Conservation (phyloP, 169 alveolate species). For the Plasmodium gaboni region DNA sequence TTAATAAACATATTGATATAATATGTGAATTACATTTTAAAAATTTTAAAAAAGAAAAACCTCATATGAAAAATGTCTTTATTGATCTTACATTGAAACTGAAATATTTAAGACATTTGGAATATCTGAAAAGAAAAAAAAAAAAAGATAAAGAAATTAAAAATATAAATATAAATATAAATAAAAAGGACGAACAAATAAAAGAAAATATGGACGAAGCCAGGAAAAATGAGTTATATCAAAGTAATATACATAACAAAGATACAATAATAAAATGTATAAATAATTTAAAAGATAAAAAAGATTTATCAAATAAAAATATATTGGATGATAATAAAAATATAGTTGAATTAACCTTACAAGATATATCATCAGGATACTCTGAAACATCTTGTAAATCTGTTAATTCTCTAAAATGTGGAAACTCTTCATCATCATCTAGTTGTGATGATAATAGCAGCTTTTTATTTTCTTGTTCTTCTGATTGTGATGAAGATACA, state of each 20-base stretch:
- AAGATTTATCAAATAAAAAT: background rate
- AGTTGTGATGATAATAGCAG: constrained; percentile 10
- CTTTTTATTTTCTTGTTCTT: constrained; percentile 24
- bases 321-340: background rate
- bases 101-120: constrained; percentile 20
- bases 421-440: background rate
- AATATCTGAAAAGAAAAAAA: constrained; percentile 10
- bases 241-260: background rate
- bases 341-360: background rate
- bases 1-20: constrained; percentile 19
- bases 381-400: background rate
- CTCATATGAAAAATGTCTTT: constrained; percentile 1
- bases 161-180: background rate
- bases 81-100: constrained; percentile 26
- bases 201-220: too few species aligned
- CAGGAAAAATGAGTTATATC: too few species aligned
- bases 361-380: background rate
- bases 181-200: background rate
- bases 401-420: background rate
- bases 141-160: constrained; percentile 3
- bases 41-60: background rate
- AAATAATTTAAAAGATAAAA: background rate
- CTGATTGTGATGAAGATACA: constrained; percentile 6
- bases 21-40: background rate
- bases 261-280: constrained; percentile 1